These are phyloP conservation scores for Ceratocystis cubensis DNA, from an alignment of 2,329 filamentous ascomycete species.

Conservation along the genomic window DNA sequence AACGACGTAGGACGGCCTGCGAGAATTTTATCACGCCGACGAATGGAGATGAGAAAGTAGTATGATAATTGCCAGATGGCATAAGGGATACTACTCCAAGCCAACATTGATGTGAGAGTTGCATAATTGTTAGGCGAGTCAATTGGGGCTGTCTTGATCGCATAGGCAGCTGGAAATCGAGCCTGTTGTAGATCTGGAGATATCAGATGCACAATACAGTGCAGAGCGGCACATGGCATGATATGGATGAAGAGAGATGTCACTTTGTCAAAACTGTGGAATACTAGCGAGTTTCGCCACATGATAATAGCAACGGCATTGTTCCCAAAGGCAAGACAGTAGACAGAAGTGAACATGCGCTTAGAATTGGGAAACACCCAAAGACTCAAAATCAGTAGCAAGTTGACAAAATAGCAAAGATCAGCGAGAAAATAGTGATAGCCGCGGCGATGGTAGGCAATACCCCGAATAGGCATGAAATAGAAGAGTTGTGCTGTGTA, in stretches of 20 bases:
- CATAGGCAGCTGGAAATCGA: conserved; percentile 74
- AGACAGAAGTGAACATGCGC: conserved; percentile 80
- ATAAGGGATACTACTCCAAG: conserved; percentile 90
- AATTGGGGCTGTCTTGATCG: conserved; percentile 56
- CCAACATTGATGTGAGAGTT: conserved; percentile 67
- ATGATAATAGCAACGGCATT: conserved; percentile 96
- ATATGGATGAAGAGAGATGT: conserved; percentile 98
- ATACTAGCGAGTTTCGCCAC: conserved; percentile 98
- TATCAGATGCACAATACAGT: conserved; percentile 80
- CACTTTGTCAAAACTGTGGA: conserved; percentile 97
- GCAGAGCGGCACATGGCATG: conserved; percentile 90
- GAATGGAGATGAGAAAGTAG: conserved; percentile 89
- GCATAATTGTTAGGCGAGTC: conserved; percentile 70
- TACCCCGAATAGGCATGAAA: conserved; percentile 93
- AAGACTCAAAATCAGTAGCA: conserved; percentile 66
- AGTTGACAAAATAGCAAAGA: conserved; percentile 95
- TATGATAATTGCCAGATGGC: conserved; percentile 85
- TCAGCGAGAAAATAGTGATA: conserved; percentile 97
- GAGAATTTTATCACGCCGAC: conserved; percentile 88
- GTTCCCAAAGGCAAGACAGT: conserved; percentile 88
- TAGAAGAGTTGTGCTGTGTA: conserved; percentile 79
- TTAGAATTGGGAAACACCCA: conserved; percentile 89
- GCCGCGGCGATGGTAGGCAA: conserved; percentile 78
- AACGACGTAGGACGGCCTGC: conserved; percentile 92
- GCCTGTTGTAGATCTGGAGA: conserved; percentile 49